Conservation (phyloP, 768 basidiomycete genomes). For the Rhodotorula toruloides region DNA sequence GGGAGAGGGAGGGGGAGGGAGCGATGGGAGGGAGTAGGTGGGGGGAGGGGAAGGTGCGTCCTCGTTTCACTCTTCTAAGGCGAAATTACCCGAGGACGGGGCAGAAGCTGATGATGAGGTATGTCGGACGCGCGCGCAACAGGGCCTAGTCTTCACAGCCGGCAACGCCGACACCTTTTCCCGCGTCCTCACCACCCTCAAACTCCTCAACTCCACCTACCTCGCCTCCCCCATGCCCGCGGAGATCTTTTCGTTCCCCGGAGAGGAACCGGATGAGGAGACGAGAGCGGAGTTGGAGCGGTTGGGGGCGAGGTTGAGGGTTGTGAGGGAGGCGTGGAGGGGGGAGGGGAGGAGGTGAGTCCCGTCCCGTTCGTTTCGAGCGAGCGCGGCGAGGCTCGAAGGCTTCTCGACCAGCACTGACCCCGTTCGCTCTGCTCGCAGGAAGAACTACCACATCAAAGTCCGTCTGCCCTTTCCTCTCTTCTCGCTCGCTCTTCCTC, state of each 20-base stretch:
- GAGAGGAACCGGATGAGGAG: slow-evolving; percentile 43
- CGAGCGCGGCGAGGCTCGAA: background rate
- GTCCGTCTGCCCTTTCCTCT: background rate
- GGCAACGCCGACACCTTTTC: slow-evolving; percentile 47
- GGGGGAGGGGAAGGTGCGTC: slow-evolving; percentile 14
- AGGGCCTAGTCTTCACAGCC: slow-evolving; percentile 45
- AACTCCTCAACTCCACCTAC: slow-evolving; percentile 37
- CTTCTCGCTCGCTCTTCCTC: background rate
- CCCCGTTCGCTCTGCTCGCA: background rate
- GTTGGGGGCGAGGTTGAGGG: slow-evolving; percentile 44
- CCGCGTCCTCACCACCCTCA: slow-evolving; percentile 40
- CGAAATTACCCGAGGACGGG: background rate
- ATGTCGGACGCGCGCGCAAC: too few relatives aligned
- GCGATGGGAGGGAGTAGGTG: slow-evolving; percentile 11
- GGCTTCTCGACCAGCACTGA: too few relatives aligned
- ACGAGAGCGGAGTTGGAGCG: slow-evolving; percentile 44
- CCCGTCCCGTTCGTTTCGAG: background rate
- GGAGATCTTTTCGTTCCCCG: slow-evolving; percentile 48
- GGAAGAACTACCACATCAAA: slow-evolving; percentile 36
- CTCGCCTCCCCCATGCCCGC: slow-evolving; percentile 41
- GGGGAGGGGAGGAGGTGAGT: slow-evolving; percentile 34
- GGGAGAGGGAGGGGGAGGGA: slow-evolving; percentile 12
- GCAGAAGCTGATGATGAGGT: too few relatives aligned
- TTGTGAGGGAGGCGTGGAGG: slow-evolving; percentile 22
- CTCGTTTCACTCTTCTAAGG: background rate